Evolutionary conservation across 2,329 filamentous ascomycete species (phyloP).

Genomic region (Cytospora piceae): DNA sequence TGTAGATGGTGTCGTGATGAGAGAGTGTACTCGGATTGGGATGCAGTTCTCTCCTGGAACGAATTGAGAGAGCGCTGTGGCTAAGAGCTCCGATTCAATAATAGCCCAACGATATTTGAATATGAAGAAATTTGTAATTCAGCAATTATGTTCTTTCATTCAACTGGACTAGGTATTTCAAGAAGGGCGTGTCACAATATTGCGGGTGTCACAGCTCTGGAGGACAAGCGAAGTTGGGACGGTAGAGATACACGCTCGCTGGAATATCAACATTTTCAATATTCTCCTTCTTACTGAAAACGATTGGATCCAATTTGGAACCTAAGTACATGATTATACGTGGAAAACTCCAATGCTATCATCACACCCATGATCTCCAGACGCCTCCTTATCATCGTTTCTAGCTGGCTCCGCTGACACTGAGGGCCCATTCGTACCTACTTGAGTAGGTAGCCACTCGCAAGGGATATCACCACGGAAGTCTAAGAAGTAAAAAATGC

Average conservation of each 20-base stretch:
- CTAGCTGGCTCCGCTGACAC: no score
- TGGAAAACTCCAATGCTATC: no score
- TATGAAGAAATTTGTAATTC: background rate
- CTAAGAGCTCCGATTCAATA: background rate
- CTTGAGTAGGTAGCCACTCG: no score
- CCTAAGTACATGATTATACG: no score
- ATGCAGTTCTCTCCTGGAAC: background rate
- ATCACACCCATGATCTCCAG: no score
- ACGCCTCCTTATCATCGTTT: no score
- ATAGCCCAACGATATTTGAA: background rate
- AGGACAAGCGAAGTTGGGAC: background rate
- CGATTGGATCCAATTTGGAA: no score
- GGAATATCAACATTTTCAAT: no score
- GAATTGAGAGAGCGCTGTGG: background rate
- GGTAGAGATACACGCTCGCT: background rate
- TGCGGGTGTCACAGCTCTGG: constrained; percentile 7
- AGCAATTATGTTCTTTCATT: background rate
- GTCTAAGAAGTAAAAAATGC: no score
- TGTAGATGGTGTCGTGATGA: background rate
- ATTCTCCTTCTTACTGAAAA: no score
- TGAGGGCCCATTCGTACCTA: no score
- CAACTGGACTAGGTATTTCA: background rate
- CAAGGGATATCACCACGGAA: no score
- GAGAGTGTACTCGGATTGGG: background rate
- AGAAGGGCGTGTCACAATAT: constrained; percentile 1